A percentile compares a stretch with the other conserved stretches of the same genome.
Conservation (phyloP, 306 rosid genomes). For the Boehmeria nivea region DNA sequence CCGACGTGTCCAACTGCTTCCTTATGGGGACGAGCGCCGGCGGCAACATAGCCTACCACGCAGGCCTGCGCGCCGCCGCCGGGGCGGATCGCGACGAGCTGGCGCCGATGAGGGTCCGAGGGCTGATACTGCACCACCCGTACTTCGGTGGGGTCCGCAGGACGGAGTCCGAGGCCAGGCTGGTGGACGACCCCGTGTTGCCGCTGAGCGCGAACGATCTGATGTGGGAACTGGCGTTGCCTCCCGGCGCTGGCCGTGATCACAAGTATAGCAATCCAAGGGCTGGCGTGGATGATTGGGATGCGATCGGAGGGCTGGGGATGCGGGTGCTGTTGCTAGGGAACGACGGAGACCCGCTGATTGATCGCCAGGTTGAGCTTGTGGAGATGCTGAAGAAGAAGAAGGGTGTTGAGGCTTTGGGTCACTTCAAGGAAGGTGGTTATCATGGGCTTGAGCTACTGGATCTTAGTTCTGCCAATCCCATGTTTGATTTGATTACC, state of each 20-base stretch:
- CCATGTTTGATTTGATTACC: constrained; percentile 11
- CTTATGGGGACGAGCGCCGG: constrained; percentile 37
- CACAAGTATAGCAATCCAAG: constrained; percentile 45
- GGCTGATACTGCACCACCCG: constrained; percentile 41
- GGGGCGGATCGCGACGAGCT: constrained; percentile 1
- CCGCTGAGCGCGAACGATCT: constrained; percentile 12
- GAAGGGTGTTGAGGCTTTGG: constrained; percentile 30
- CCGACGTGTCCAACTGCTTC: constrained; percentile 23
- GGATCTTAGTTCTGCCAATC: constrained; percentile 11
- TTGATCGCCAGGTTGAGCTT: constrained; percentile 36
- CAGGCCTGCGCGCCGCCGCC: constrained; percentile 14
- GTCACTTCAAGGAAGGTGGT: constrained; percentile 31
- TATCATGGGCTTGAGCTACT: constrained; percentile 35
- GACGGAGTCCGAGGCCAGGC: constrained; percentile 31
- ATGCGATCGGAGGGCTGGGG: constrained; percentile 1
- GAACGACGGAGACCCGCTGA: constrained; percentile 42
- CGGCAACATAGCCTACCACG: constrained; percentile 34
- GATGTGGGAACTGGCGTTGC: constrained; percentile 25
- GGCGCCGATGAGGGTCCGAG: constrained; percentile 26
- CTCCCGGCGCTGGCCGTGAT: constrained; percentile 33
- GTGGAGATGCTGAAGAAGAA: neutral
- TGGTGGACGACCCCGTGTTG: constrained; percentile 22
- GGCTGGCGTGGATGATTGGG: constrained; percentile 15
- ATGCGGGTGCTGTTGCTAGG: neutral
- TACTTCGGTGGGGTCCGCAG: constrained; percentile 43